Base-by-base conservation (phyloP, 495 filamentous ascomycete genomes). In the Podospora tetraspora region DNA sequence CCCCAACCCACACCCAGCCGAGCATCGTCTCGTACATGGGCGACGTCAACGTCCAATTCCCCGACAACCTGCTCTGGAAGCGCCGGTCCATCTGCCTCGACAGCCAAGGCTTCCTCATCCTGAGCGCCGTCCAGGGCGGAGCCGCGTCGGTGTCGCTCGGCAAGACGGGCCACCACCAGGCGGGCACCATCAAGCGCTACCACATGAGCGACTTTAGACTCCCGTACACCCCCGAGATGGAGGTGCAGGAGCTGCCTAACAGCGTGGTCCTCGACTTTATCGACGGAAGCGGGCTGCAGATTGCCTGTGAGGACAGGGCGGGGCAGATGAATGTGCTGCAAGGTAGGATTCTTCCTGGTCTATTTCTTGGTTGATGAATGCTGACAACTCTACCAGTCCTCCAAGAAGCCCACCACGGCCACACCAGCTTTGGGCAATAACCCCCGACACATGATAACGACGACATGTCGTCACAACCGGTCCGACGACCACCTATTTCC, bases 41-140 rank as follows among this genome's bases (percentile, higher is more conserved):
- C 56, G 93, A 97, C 73, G 88, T 96, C 62, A 96, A 97, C 70
- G 88, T 97, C 3, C 94, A 97, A 73, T 96, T 97, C 73, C 93
- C 94, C 1, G 94, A 96, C 75, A 94, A 89, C 59, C 84, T 97
- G 24, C 83, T 97, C 11, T 97, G 94, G 94, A 97, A 96, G 79
- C 89, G 92, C 62, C 87, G 93, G 62, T 89, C 87, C 72, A 88
- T 96, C 80, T 85, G 88, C 62, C 83, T 97, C 60, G 91, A 96
- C 75, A 84, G 84, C 67, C 82, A 89, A 60, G 94, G 94, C 11
- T 90, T 89, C 72, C 76, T 97, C 58, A 87, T 95, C 68, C 82
- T 95, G 66, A 88, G 85, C 13, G 82, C 88, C 24, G 82, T 86
- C 11, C 76, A 79, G 67, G 79, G 79, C 7, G 75, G 72, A 37